Percentiles rank a stretch among this genome's conserved stretches.
Conservation (phyloP, 345 rosid species). For the Gossypium raimondii region DNA sequence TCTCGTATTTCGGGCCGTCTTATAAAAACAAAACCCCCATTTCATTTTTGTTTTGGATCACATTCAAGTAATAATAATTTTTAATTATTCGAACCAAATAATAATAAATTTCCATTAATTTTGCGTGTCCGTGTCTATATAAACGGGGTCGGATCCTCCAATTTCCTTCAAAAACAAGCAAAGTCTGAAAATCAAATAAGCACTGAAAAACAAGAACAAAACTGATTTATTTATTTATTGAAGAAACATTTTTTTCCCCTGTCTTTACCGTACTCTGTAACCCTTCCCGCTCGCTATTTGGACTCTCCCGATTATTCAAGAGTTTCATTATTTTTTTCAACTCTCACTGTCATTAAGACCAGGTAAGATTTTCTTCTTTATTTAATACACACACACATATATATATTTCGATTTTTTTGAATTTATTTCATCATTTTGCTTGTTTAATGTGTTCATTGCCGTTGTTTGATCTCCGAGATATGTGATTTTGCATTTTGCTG, state of each 20-base stretch:
- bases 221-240: no score
- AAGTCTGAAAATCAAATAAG: neutral
- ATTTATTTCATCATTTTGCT: neutral
- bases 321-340: neutral
- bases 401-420: neutral
- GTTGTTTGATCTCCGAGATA: neutral
- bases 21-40: no score
- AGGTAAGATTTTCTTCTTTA: conserved; percentile 6
- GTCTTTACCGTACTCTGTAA: neutral
- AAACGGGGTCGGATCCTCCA: neutral
- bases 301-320: conserved; percentile 9
- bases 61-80: no score
- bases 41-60: no score
- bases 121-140: no score
- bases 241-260: neutral
- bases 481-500: neutral
- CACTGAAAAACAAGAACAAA: no score
- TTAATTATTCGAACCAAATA: no score
- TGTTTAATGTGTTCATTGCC: neutral
- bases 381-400: no score
- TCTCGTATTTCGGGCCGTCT: no score
- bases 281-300: neutral
- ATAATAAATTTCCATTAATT: no score
- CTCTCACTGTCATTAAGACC: neutral
- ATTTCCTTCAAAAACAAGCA: neutral